These are phyloP conservation scores for Aureobasidium sp. DNA, from an alignment of 2,329 filamentous ascomycete species.

Conservation along the genomic window DNA sequence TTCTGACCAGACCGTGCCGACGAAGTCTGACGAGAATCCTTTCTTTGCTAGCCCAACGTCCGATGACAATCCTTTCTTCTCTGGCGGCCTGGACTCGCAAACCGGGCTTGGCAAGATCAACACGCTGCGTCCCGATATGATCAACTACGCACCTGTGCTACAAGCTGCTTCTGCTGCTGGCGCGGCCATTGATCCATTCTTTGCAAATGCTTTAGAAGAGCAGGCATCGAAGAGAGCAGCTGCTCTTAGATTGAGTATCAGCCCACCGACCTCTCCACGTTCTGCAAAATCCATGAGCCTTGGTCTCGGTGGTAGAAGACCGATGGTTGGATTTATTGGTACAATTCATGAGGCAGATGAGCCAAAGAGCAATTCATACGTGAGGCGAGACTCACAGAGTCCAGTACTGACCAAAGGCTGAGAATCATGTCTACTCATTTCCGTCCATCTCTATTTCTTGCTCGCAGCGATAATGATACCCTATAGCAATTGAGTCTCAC, in stretches of 20 bases:
- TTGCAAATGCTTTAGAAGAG: constrained; percentile 1
- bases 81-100: constrained; percentile 1
- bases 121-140: background rate
- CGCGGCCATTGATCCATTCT: constrained; percentile 7
- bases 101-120: constrained; percentile 5
- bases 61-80: constrained; percentile 13
- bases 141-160: constrained; percentile 8
- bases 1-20: background rate
- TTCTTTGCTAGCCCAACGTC: background rate
- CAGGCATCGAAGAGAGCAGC: background rate
- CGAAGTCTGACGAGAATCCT: background rate
- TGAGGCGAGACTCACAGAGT: background rate
- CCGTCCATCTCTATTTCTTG: background rate
- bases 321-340: background rate
- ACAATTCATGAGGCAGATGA: background rate
- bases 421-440: background rate
- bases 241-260: background rate
- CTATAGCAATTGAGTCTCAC: background rate
- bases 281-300: background rate
- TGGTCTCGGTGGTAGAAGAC: background rate
- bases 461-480: background rate
- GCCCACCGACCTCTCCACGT: background rate
- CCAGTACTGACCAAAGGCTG: background rate
- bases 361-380: background rate
- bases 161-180: constrained; percentile 7